Base-by-base conservation (phyloP, 352 stramenopile species). In the Peronosclerospora sorghi region DNA sequence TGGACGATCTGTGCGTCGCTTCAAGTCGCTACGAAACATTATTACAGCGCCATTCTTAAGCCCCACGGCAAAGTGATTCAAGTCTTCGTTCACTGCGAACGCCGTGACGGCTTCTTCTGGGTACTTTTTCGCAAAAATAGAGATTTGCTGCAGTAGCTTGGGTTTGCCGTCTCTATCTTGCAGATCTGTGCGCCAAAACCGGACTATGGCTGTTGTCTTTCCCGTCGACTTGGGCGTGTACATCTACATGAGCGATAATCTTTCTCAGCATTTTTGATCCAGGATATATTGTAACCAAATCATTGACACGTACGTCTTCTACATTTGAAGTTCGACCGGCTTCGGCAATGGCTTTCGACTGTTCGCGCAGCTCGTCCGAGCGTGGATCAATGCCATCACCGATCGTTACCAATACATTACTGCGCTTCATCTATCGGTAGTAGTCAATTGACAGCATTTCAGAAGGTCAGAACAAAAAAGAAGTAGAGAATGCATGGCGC, bases 91-190 rank as follows among this genome's bases (percentile, higher is more conserved):
- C 32, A 90, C 80, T 13, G 78, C 65, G 36, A 93, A 93, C 20
- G 80, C 80, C 2, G 80, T 93, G 35, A 93, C 80, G 0, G 80
- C 80, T 58, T 93, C 78, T 32, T 93, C 80, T 0, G 80, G 75
- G 44, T 89, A 93, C 53, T 88, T 88, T 45, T 92, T 92, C 35
- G 77, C 77, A 45, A 92, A 93, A 51, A 93, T 61, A 7, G 70
- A 78, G 38, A 90, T 80, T 48, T 90, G 75, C 44, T 90, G 76
- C 44, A 93, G 50, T n/a, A 90, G 50, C 52, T 91, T 93, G 4
- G 78, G 80, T 21, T 80, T 78, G 12, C 80, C 80, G 45, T 93
- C 80, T 63, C 80, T 57, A 41, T 93, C 80, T 42, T 93, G 80
- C 50, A 87, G 78, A 52, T 93, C 80, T 35, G 76, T 93, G n/a